Conservation (phyloP, 2,329 filamentous ascomycete species). For the Cucurbitaria berberidis region DNA sequence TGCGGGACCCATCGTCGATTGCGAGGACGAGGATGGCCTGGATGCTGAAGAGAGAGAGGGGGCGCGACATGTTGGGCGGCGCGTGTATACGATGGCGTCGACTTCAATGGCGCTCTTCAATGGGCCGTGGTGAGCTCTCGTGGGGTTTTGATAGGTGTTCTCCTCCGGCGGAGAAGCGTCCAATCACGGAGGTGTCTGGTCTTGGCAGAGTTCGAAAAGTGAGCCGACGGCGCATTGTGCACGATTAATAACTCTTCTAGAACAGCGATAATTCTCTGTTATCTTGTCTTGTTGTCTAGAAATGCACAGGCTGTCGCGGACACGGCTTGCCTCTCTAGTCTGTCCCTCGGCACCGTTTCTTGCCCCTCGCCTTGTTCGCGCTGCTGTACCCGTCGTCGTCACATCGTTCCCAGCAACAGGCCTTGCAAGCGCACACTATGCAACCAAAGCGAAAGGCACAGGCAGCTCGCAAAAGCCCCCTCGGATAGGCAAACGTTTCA, state of each 20-base stretch:
- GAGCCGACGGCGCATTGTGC: not conserved
- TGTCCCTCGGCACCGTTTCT: constrained; percentile 47
- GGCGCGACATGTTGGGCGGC: constrained; percentile 54
- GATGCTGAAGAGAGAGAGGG: constrained; percentile 62
- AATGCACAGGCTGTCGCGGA: constrained; percentile 32
- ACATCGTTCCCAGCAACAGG: constrained; percentile 4
- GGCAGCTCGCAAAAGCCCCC: not conserved
- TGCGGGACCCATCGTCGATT: constrained; percentile 85
- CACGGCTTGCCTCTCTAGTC: constrained; percentile 37
- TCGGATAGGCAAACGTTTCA: not conserved
- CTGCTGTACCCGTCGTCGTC: constrained; percentile 13
- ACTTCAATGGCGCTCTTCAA: constrained; percentile 14
- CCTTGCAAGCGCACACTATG: constrained; percentile 18
- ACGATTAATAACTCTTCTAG: not conserved
- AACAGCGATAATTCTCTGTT: too few species aligned
- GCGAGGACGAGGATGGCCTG: constrained; percentile 60
- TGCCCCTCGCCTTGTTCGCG: constrained; percentile 38
- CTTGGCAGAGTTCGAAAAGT: constrained; percentile 20
- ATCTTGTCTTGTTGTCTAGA: not conserved
- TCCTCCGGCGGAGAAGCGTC: constrained; percentile 32
- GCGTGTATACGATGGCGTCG: constrained; percentile 1
- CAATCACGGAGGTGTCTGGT: constrained; percentile 31
- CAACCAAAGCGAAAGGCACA: constrained; percentile 16
- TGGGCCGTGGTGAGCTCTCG: constrained; percentile 13
- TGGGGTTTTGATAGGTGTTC: constrained; percentile 39